Percentiles rank a stretch among this genome's conserved stretches.
These are phyloP conservation scores for Mortierella sp. DNA, from an alignment of 371 early-diverging fungal species.

Conservation along the genomic window DNA sequence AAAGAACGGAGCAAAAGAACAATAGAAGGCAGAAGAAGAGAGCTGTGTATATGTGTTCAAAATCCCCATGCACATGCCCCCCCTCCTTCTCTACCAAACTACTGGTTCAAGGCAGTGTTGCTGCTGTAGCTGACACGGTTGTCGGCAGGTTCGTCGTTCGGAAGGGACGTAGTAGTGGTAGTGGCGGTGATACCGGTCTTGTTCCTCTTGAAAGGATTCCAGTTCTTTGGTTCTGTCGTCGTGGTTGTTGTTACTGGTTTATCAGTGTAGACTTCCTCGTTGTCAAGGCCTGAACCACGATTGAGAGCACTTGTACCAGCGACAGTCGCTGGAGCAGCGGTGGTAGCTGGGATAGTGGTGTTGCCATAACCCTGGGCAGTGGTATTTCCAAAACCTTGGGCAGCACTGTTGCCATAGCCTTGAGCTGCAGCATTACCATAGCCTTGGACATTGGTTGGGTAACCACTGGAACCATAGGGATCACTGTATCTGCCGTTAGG, in stretches of 20 bases:
- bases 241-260: neutral
- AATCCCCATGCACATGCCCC: too few relatives aligned
- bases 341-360: too few relatives aligned
- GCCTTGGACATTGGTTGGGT: neutral
- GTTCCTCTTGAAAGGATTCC: constrained; percentile 48
- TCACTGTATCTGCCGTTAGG: constrained; percentile 6
- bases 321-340: too few relatives aligned
- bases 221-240: constrained; percentile 9
- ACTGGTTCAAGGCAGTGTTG: constrained; percentile 41
- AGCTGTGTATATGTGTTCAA: too few relatives aligned
- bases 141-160: constrained; percentile 8
- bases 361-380: constrained; percentile 13
- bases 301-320: too few relatives aligned
- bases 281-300: neutral
- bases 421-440: neutral
- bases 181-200: neutral
- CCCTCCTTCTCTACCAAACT: neutral
- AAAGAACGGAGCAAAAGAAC: too few relatives aligned
- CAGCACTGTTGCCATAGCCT: constrained; percentile 6
- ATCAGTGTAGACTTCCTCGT: neutral
- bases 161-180: neutral
- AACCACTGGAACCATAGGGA: neutral
- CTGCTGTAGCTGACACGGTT: constrained; percentile 36
- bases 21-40: too few relatives aligned
- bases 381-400: neutral